A percentile compares a stretch with the other conserved stretches of the same genome.
Conservation (phyloP, 441 rosid genomes). For the Metrosideros polymorpha region DNA sequence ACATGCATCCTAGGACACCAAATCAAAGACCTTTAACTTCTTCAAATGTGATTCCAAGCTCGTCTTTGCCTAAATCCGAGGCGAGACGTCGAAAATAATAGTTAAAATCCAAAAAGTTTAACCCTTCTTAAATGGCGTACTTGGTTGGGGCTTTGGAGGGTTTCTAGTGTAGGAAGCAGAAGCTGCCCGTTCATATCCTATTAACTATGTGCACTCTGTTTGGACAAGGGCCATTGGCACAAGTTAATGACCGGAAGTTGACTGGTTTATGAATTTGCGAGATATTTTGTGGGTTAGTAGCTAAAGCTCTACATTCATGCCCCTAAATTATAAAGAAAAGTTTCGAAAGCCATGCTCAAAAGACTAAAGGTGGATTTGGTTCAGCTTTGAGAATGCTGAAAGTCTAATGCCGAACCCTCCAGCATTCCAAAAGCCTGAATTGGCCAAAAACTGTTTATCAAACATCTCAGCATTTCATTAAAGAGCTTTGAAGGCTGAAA, state of each 20-base stretch:
- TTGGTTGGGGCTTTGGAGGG: accelerated
- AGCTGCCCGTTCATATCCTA: neutral
- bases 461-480: too few relatives aligned
- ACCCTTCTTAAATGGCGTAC: neutral
- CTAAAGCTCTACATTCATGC: neutral
- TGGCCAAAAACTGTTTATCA: too few relatives aligned
- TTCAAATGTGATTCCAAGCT: neutral
- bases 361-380: too few relatives aligned
- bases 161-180: neutral
- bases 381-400: too few relatives aligned
- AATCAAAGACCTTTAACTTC: neutral
- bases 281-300: neutral
- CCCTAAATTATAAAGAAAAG: neutral
- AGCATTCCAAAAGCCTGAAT: too few relatives aligned
- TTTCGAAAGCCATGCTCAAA: neutral
- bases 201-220: neutral
- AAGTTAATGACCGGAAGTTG: neutral
- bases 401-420: too few relatives aligned
- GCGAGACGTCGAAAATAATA: neutral
- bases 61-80: neutral
- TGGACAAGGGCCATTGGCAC: neutral
- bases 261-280: neutral
- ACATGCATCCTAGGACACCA: too few relatives aligned
- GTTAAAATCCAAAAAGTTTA: accelerated
- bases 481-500: too few relatives aligned